Evolutionary conservation across 2,329 filamentous ascomycete genomes (phyloP), one percentile per base, ranked within the genome.

Genomic region (Penicillium sp.): DNA sequence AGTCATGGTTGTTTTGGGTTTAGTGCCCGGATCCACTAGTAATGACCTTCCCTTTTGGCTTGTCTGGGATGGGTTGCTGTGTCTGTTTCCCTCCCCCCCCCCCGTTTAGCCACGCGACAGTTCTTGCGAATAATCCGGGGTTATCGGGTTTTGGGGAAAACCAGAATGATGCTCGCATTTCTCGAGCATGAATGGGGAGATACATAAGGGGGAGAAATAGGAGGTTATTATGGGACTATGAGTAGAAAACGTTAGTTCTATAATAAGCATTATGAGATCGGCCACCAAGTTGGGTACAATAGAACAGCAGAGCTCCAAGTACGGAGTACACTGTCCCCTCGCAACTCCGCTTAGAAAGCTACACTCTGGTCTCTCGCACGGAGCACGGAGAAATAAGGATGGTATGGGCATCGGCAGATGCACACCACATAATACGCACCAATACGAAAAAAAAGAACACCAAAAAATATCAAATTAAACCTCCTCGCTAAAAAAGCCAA

Each of bases 11-110:
- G 0, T 1, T 40, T 63, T n/a, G 40, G 63, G 65, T 3, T 50
- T 66, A 67, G 65, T 28, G 59, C 37, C 38, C 53, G 56, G 50
- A 26, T 8, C 54, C 26, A 45, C 28, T 12, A 50, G 26, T 65
- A 67, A 56, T 61, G 58, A 70, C 68, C 68, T 70, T 70, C 68
- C 68, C 60, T 58, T 70, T 68, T 70, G 45, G 53, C 40, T 24
- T 50, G 19, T 28, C 24, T 49, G 15, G 26, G 24, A 26, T 28
- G 30, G 30, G 7, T 38, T 40, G 10, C 17, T 40, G 9, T 26
- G 8, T 54, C 51, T 54, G 24, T 2, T 30, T 38, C 12, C 1
- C n/a, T 7, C 15, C 1, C 4, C 4, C 24, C 51, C 24, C 33
- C 54, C 30, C 54, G 42, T 56, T 40, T 5, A 49, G 51, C 65